Base-by-base conservation (phyloP, 1,139 yeast species). In the Debaryomyces robertsiae region DNA sequence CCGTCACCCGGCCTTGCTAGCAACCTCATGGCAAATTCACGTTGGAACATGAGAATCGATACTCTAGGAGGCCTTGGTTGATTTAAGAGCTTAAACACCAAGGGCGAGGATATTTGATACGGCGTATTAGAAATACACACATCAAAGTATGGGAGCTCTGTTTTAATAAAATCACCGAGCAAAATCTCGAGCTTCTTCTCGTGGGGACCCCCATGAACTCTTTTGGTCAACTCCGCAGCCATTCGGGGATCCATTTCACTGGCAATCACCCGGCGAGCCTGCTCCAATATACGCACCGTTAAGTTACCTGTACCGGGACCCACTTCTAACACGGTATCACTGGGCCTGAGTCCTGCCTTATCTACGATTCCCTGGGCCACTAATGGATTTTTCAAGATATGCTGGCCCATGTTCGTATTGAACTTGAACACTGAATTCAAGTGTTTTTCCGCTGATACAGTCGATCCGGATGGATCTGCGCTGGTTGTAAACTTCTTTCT, bases 271-370 rank as follows among this genome's bases (percentile, higher is more conserved):
- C 84, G 87, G 41, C 89, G 76, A 1, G 98, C 98, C 60, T 90
- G 86, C 54, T 93, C 98, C 40, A 93, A 67, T 37, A 93, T 94
- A 47, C 95, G 76, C 28, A 93, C 96, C 0, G 99, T 94, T 65
- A 93, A 75, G 60, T 93, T 93, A 68, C 99, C 99, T 0, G 99
- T 93, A 79, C 99, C 99, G 1, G 99, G 98, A 57, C 99, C 99
- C 41, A 93, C 97, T 70, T 93, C 99, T 36, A 93, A 73, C 2
- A 93, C 98, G 6, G 81, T 80, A 58, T 93, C 99, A 32, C 95
- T 84, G 2, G 98, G 98, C 54, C 82, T 85, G 46, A 93, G 84
- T 32, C 81, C 86, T 2, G 98, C 98, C 59, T 94, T 94, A 63
- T 93, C 98, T 27, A 93, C 98, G 57, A 93, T 93, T 9, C 97